These are phyloP conservation scores for Hypomontagnella submonticulosa DNA, from an alignment of 495 filamentous ascomycete genomes.

Conservation along the genomic window DNA sequence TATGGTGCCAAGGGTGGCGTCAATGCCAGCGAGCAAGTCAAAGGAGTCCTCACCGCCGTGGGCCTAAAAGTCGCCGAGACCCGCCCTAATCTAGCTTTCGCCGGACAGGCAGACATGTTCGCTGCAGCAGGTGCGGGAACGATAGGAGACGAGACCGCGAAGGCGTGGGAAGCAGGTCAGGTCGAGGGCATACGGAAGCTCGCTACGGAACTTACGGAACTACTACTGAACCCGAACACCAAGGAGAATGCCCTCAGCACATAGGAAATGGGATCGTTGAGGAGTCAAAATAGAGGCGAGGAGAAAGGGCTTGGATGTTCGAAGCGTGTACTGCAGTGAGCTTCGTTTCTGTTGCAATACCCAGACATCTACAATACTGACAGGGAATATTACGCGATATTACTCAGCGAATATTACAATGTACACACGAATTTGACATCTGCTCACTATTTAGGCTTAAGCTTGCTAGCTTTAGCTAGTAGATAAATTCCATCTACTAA, in stretches of 20 bases:
- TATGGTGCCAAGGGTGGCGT: constrained; percentile 65
- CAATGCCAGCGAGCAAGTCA: constrained; percentile 55
- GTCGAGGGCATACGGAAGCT: constrained; percentile 39
- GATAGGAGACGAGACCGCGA: constrained; percentile 40
- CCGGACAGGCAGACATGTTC: constrained; percentile 39
- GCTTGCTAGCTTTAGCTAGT: no score
- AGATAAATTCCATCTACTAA: no score
- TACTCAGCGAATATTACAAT: no score
- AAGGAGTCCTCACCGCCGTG: constrained; percentile 42
- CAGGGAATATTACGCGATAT: not conserved
- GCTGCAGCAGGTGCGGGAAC: constrained; percentile 46
- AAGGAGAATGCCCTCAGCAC: constrained; percentile 11
- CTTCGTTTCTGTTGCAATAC: not conserved
- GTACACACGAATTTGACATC: no score
- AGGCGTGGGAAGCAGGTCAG: constrained; percentile 47
- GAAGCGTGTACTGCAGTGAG: not conserved
- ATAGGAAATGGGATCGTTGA: not conserved
- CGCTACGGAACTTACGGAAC: constrained; percentile 48
- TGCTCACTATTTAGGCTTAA: no score
- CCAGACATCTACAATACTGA: not conserved
- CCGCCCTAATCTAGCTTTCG: constrained; percentile 47
- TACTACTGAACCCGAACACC: constrained; percentile 42
- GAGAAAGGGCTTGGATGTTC: constrained; percentile 5
- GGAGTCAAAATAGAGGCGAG: no score
- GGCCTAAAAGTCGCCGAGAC: constrained; percentile 49